phyloP scores from a whole-genome alignment of 768 basidiomycete genomes.

The Trametes sanguinea region DNA sequence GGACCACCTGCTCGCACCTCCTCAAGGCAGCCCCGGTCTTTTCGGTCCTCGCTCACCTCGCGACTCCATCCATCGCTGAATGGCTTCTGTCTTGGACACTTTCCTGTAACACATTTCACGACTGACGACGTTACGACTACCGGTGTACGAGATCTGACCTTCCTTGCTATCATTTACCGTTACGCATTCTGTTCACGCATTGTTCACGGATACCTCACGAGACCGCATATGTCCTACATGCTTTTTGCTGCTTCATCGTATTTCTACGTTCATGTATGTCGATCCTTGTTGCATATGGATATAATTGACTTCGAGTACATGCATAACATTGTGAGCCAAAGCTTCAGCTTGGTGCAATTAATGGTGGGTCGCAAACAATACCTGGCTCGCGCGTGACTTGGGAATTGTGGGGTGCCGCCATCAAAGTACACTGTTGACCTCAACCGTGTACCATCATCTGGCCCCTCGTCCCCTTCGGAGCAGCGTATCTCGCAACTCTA shows the following conservation, averaged over 20 bases:
- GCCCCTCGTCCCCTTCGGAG: too few species aligned
- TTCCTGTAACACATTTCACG: background rate
- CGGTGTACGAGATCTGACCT: background rate
- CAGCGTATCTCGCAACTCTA: too few species aligned
- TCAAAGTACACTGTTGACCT: too few species aligned
- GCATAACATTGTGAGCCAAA: too few species aligned
- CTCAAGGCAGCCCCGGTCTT: constrained; percentile 60
- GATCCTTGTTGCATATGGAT: constrained; percentile 9
- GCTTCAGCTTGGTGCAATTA: too few species aligned
- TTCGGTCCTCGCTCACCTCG: constrained; percentile 79
- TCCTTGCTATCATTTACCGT: background rate
- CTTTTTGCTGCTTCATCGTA: constrained; percentile 7
- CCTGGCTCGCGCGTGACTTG: too few species aligned
- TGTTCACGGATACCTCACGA: background rate
- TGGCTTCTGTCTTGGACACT: background rate
- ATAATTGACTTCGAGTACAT: background rate
- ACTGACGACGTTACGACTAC: constrained; percentile 8
- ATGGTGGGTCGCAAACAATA: too few species aligned
- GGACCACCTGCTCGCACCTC: constrained; percentile 53
- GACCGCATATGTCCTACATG: constrained; percentile 4
- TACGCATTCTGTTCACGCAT: background rate
- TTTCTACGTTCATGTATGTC: constrained; percentile 11
- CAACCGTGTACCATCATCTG: too few species aligned
- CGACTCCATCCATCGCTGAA: constrained; percentile 29
- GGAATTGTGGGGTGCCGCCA: too few species aligned